Conservation (phyloP, 768 basidiomycete species). For the Fomitopsis pulvina region DNA sequence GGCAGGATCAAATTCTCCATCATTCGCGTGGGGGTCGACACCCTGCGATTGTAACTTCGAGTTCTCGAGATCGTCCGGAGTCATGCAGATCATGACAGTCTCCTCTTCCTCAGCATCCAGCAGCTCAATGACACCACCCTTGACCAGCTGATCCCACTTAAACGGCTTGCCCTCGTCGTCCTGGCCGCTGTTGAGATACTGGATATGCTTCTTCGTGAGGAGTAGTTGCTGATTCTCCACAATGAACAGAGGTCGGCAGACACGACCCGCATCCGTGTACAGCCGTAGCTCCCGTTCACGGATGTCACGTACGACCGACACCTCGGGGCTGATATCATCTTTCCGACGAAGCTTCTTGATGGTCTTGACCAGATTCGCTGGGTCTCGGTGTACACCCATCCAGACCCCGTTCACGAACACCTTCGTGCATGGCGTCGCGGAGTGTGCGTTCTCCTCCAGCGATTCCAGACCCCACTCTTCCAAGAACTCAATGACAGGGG, state of each 20-base stretch:
- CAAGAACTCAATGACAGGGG: slow-evolving; percentile 95
- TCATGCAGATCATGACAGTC: slow-evolving; percentile 99
- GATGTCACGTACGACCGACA: slow-evolving; percentile 96
- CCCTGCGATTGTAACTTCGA: slow-evolving; percentile 63
- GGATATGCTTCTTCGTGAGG: slow-evolving; percentile 79
- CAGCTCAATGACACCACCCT: slow-evolving; percentile 86
- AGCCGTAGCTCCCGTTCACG: slow-evolving; percentile 90
- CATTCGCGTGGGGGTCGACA: slow-evolving; percentile 50
- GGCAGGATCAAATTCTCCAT: slow-evolving; percentile 77
- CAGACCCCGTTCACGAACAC: slow-evolving; percentile 99
- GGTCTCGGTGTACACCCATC: slow-evolving; percentile 98
- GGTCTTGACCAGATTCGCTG: slow-evolving; percentile 86
- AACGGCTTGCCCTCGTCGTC: slow-evolving; percentile 64
- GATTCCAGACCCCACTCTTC: slow-evolving; percentile 98
- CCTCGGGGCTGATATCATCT: slow-evolving; percentile 93
- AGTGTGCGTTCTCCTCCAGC: slow-evolving; percentile 88
- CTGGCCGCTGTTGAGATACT: slow-evolving; percentile 53
- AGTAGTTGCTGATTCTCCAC: slow-evolving; percentile 86
- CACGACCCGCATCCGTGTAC: slow-evolving; percentile 95
- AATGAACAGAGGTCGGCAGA: slow-evolving; percentile 95
- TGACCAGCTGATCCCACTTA: slow-evolving; percentile 81
- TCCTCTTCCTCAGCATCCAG: slow-evolving; percentile 99
- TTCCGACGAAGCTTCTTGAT: slow-evolving; percentile 89
- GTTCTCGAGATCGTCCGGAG: slow-evolving; percentile 88
- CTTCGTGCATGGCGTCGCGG: slow-evolving; percentile 80